Evolutionary conservation across 2,329 filamentous ascomycete genomes (phyloP).

Genomic region (Ascochyta fabae): DNA sequence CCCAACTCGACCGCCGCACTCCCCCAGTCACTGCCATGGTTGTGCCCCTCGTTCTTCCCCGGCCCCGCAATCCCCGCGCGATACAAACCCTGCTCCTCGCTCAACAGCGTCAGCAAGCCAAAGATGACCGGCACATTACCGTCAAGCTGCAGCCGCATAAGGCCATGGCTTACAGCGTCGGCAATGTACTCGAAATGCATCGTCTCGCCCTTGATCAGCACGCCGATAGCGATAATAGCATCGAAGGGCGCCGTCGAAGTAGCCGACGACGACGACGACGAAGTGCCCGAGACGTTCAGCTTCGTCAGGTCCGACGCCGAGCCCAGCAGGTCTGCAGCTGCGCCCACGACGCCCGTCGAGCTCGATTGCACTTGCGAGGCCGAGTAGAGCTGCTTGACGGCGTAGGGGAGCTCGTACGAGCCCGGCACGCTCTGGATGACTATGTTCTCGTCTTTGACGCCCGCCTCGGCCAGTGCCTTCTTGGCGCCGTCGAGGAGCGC

Average conservation of each 20-base stretch:
- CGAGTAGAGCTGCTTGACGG: slow-evolving; percentile 84
- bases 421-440: slow-evolving; percentile 89
- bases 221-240: slow-evolving; percentile 92
- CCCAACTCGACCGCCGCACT: slow-evolving; percentile 92
- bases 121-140: slow-evolving; percentile 89
- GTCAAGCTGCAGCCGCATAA: slow-evolving; percentile 95
- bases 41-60: slow-evolving; percentile 67
- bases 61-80: slow-evolving; percentile 73
- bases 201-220: slow-evolving; percentile 97
- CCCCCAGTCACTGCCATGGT: slow-evolving; percentile 97
- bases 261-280: slow-evolving; percentile 25
- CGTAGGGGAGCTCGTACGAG: slow-evolving; percentile 92
- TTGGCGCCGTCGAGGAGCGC: slow-evolving; percentile 82
- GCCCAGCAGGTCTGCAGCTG: slow-evolving; percentile 78
- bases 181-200: slow-evolving; percentile 99
- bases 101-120: slow-evolving; percentile 87
- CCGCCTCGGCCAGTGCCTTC: slow-evolving; percentile 76
- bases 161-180: slow-evolving; percentile 84
- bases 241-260: slow-evolving; percentile 70
- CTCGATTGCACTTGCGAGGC: slow-evolving; percentile 83
- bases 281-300: slow-evolving; percentile 36
- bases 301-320: slow-evolving; percentile 66
- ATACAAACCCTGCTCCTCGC: slow-evolving; percentile 83
- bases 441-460: slow-evolving; percentile 88
- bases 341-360: slow-evolving; percentile 63